Conservation (phyloP, 805 yeast genomes). For the Lachancea quebecensis region DNA sequence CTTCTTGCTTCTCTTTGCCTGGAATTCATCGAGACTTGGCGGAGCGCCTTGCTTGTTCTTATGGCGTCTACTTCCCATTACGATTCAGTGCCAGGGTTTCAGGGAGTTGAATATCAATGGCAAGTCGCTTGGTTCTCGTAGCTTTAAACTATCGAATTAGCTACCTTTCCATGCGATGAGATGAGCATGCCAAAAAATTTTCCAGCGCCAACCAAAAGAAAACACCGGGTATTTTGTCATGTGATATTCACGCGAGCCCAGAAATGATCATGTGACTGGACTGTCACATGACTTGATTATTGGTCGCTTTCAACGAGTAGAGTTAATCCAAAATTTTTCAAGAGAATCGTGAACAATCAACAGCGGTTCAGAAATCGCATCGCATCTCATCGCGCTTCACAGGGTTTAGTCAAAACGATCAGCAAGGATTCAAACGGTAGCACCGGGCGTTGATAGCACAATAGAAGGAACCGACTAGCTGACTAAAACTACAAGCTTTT, state of each 20-base stretch:
- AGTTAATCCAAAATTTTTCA: neutral
- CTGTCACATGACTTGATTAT: too few relatives aligned
- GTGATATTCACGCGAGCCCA: neutral
- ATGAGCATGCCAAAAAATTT: conserved; percentile 11
- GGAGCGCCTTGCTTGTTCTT: conserved; percentile 92
- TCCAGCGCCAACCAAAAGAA: neutral
- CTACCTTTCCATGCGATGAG: conserved; percentile 10
- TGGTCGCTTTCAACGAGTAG: neutral
- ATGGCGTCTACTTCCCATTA: conserved; percentile 84
- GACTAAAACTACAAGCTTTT: too few relatives aligned
- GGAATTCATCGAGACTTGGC: conserved; percentile 80
- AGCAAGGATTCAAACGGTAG: too few relatives aligned
- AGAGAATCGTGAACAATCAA: neutral
- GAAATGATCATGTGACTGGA: too few relatives aligned
- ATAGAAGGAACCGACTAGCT: neutral
- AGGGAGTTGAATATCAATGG: neutral
- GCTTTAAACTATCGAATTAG: neutral
- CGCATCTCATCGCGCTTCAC: neutral
- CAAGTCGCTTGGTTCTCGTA: neutral
- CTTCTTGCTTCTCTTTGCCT: conserved; percentile 39
- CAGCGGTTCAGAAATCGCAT: neutral
- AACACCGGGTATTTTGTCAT: neutral
- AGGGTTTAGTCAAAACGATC: neutral
- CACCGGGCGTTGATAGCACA: too few relatives aligned
- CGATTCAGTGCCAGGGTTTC: neutral